These are phyloP conservation scores for Simplicillium sp. DNA, from an alignment of 2,329 filamentous ascomycete species.

Conservation along the genomic window DNA sequence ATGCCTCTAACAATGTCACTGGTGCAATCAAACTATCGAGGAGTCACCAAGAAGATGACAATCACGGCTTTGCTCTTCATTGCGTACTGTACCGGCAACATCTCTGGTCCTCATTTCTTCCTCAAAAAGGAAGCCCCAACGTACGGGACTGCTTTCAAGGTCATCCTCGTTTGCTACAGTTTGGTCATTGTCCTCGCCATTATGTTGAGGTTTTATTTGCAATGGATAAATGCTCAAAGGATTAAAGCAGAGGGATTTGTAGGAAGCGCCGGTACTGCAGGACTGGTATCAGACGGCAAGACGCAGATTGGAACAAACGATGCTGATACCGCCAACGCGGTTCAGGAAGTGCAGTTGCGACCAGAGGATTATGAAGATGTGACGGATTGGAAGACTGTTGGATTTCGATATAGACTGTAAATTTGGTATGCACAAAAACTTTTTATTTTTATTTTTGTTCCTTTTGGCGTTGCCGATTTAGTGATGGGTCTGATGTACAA, in stretches of 20 bases:
- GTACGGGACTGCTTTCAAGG: conserved; percentile 43
- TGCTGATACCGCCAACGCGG: conserved; percentile 14
- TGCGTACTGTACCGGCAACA: conserved; percentile 47
- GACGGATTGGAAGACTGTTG: conserved; percentile 49
- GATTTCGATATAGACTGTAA: conserved; percentile 48
- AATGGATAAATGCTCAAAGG: conserved; percentile 32
- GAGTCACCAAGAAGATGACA: conserved; percentile 52
- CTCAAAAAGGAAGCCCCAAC: conserved; percentile 35
- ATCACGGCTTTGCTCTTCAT: conserved; percentile 46
- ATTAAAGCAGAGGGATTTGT: conserved; percentile 31
- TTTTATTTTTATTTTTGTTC: no score
- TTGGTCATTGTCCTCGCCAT: conserved; percentile 35
- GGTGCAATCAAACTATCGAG: conserved; percentile 44
- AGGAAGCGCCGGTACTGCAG: conserved; percentile 31
- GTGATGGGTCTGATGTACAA: no score
- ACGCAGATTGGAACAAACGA: conserved; percentile 10
- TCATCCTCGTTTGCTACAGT: conserved; percentile 47
- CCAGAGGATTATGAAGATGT: conserved; percentile 44
- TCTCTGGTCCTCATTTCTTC: conserved; percentile 47
- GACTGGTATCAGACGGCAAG: conserved; percentile 27
- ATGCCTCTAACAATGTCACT: conserved; percentile 47
- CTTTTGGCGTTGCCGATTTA: no score
- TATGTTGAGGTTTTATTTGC: conserved; percentile 36
- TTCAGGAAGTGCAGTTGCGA: conserved; percentile 25
- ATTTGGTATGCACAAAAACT: no score